Evolutionary conservation across 805 yeast genomes (phyloP), one percentile per base, ranked within the genome.

Genomic region (Cyberlindnera suaveolens): DNA sequence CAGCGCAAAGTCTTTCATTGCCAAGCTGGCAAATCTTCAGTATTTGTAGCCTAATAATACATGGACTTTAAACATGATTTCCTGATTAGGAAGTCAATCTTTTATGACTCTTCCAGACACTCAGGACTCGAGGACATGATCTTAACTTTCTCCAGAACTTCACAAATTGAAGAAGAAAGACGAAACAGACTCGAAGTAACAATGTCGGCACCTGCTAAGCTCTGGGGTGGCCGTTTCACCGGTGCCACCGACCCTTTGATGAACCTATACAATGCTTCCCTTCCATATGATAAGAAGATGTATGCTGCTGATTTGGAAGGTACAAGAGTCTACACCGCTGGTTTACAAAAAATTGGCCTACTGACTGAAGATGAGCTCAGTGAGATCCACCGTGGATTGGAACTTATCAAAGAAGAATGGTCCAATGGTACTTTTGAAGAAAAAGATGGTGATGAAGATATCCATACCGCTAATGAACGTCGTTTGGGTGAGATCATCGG

Each of bases 201-300:
- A 10, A 54, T 54, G 59, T 48, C 58, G 26, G 50, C 54, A 32
- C 60, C 61, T 26, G 59, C 81, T 26, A 90, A 82, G 64, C 72
- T 91, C 52, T 91, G 99, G 99, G 99, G 99, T 57, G 99, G 98
- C 57, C 79, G 99, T 66, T 91, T 91, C 69, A 91, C 97, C 47
- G 98, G 95, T 38, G 91, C 91, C 49, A 81, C 96, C 26, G 99
- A 93, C 58, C 99, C 99, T 3, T 71, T 93, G 60, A 93, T 93
- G 99, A 95, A 93, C 62, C 72, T 91, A 41, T 93, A 95, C 72
- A 93, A 93, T 67, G 96, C 97, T 2, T 91, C 98, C 1, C 70
- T 93, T 51, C 98, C 99, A 2, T 93, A 93, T 59, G 99, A 93
- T 65, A 75, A 91, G 69, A 82, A 77, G 60, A 93, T 93, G 98